Conservation (phyloP, 2,329 filamentous ascomycete genomes). For the Colletotrichum lupini region DNA sequence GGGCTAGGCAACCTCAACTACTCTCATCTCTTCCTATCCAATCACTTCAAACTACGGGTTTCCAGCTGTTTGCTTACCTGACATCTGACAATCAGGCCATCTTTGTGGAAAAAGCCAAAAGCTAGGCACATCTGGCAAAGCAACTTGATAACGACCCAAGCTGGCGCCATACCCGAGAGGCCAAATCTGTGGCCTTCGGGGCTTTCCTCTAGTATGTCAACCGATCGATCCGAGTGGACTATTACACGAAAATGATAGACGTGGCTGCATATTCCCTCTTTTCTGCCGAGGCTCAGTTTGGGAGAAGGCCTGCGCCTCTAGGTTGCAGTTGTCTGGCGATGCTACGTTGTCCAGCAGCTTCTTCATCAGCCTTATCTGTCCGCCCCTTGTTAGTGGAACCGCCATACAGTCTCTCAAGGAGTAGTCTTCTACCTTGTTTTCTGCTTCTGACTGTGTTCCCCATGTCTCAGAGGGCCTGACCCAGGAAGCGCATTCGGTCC, state of each 20-base stretch:
- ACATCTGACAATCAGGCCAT: neutral
- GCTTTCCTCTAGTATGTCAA: constrained; percentile 21
- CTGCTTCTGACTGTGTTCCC: neutral
- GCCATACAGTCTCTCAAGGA: neutral
- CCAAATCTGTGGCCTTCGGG: constrained; percentile 27
- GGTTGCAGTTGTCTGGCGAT: neutral
- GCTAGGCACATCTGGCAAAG: neutral
- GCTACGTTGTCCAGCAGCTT: constrained; percentile 3
- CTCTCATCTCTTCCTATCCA: neutral
- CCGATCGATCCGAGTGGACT: constrained; percentile 12
- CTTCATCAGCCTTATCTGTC: constrained; percentile 27
- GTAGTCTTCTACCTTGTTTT: neutral
- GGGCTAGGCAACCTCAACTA: neutral
- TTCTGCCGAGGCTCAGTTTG: neutral
- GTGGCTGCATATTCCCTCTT: constrained; percentile 13
- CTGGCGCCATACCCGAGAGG: constrained; percentile 4
- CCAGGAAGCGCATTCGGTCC: neutral
- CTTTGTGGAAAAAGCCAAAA: neutral
- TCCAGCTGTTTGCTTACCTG: neutral
- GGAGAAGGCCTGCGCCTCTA: neutral
- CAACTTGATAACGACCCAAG: neutral
- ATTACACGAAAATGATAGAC: neutral
- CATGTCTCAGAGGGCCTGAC: constrained; percentile 16
- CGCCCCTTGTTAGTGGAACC: neutral
- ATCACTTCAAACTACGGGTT: neutral